A percentile compares a stretch with the other conserved stretches of the same genome.
Evolutionary conservation across 2,329 filamentous ascomycete genomes (phyloP).

Genomic region (Sporothrix brunneoviolacea): DNA sequence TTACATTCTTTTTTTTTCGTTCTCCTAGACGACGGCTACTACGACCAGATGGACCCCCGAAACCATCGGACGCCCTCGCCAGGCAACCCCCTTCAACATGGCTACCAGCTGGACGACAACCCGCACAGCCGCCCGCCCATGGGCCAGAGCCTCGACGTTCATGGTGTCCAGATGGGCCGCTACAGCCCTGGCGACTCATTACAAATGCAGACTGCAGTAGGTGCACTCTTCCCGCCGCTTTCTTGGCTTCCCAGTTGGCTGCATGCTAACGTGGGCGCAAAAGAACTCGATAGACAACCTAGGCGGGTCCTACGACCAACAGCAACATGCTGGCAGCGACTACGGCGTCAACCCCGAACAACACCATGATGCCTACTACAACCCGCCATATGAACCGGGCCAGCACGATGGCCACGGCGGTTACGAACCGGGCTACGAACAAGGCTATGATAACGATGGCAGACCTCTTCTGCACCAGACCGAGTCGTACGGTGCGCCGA

Average conservation of each 20-base stretch:
- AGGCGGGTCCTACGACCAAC: constrained; percentile 39
- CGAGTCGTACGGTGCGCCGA: constrained; percentile 37
- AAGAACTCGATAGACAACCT: constrained; percentile 50
- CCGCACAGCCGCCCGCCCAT: constrained; percentile 51
- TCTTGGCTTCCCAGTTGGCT: background rate
- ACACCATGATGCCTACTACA: constrained; percentile 83
- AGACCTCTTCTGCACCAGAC: constrained; percentile 69
- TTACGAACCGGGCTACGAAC: constrained; percentile 45
- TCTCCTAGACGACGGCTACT: constrained; percentile 50
- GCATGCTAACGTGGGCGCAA: background rate
- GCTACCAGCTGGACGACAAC: constrained; percentile 78
- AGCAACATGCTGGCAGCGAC: constrained; percentile 47
- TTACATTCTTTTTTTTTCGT: constrained; percentile 3
- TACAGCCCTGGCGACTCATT: constrained; percentile 67
- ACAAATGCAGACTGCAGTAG: constrained; percentile 75
- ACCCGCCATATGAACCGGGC: constrained; percentile 64
- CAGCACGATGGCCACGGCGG: constrained; percentile 53
- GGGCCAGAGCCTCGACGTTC: constrained; percentile 58
- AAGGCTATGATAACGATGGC: constrained; percentile 62
- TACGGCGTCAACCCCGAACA: constrained; percentile 75
- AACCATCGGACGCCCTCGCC: constrained; percentile 68
- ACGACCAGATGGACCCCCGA: constrained; percentile 51
- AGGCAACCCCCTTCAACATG: constrained; percentile 62
- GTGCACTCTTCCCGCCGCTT: constrained; percentile 27
- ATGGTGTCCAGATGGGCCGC: constrained; percentile 27